Conservation (phyloP, 2,329 filamentous ascomycete species). For the Colletotrichum coccodes region DNA sequence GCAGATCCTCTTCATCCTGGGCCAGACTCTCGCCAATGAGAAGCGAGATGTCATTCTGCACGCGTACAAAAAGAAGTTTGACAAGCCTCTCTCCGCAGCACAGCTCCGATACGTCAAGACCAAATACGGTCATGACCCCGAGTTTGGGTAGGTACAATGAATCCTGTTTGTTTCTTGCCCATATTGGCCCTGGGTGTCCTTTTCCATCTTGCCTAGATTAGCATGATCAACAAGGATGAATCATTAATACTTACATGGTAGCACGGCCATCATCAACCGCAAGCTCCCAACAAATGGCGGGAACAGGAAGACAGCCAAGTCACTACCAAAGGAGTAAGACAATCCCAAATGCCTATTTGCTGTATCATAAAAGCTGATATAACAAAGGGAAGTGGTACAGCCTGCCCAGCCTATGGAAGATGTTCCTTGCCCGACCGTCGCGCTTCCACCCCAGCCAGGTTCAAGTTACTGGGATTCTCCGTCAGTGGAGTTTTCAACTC, state of each 20-base stretch:
- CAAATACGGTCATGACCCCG: conserved; percentile 52
- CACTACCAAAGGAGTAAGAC: neutral
- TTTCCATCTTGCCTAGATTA: neutral
- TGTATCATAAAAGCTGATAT: neutral
- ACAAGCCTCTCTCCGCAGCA: conserved; percentile 38
- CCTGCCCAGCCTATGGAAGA: neutral
- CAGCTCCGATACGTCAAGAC: conserved; percentile 52
- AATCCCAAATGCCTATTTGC: neutral
- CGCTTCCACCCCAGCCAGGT: neutral
- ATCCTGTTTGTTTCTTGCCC: neutral
- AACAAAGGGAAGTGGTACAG: neutral
- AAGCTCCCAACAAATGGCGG: neutral
- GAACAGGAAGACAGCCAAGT: neutral
- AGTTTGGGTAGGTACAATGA: conserved; percentile 45
- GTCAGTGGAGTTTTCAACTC: too few relatives aligned
- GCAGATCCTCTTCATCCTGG: conserved; percentile 48
- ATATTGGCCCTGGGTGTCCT: too few relatives aligned
- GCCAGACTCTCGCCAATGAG: conserved; percentile 39
- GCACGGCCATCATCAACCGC: conserved; percentile 31
- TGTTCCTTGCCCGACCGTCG: too few relatives aligned
- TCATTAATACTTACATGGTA: neutral
- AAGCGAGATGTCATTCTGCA: conserved; percentile 38
- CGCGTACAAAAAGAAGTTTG: conserved; percentile 42
- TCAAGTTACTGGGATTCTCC: neutral
- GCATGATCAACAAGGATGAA: neutral